A percentile compares a stretch with the other conserved stretches of the same genome.
These are phyloP conservation scores for Holtermanniella nyarrowii DNA, from an alignment of 768 basidiomycete species.

Conservation along the genomic window DNA sequence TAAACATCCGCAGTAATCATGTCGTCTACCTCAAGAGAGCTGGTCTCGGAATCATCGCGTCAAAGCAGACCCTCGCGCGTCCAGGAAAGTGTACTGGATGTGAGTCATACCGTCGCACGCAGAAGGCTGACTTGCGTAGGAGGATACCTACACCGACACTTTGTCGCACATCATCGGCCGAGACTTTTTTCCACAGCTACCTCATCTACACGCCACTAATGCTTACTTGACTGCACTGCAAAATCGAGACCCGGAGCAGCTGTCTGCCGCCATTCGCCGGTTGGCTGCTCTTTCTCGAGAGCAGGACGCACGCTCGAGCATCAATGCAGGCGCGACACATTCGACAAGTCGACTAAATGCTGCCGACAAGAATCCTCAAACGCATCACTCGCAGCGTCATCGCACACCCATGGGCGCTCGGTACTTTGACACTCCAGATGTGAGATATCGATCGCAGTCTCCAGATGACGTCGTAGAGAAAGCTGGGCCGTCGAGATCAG, in stretches of 20 bases:
- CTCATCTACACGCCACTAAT: slow-evolving; percentile 79
- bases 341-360: too few species aligned
- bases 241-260: slow-evolving; percentile 64
- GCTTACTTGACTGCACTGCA: slow-evolving; percentile 70
- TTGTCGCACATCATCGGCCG: slow-evolving; percentile 87
- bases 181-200: slow-evolving; percentile 93
- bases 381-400: neutral
- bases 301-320: slow-evolving; percentile 10
- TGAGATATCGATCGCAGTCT: neutral
- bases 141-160: slow-evolving; percentile 88
- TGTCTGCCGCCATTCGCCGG: slow-evolving; percentile 62
- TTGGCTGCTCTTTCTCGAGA: slow-evolving; percentile 48
- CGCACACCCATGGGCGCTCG: neutral
- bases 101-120: neutral
- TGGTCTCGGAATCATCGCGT: too few species aligned
- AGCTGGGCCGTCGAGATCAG: slow-evolving; percentile 5
- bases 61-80: too few species aligned
- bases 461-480: neutral
- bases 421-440: neutral
- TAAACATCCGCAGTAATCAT: too few species aligned
- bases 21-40: too few species aligned
- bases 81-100: neutral
- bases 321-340: neutral
- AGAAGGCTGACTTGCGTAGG: slow-evolving; percentile 33
- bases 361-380: neutral